Percentiles rank a stretch among this genome's conserved stretches.
These are phyloP conservation scores for Nicotiana obtusifolia DNA, from an alignment of 257 asterid genomes.

Conservation along the genomic window DNA sequence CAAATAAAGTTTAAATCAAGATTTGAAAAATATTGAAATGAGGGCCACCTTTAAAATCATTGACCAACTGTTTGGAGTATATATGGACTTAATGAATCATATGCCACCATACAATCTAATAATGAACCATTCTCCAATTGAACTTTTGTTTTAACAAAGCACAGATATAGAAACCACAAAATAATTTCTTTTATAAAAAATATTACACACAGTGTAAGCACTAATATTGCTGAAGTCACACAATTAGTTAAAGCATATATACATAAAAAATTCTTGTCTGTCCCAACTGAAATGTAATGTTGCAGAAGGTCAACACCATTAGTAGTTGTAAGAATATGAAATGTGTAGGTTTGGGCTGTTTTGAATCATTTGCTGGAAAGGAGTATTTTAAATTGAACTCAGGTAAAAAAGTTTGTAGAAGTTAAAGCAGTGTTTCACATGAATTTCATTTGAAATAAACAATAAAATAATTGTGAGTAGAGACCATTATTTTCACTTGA, in stretches of 20 bases:
- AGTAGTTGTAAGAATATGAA: too few relatives aligned
- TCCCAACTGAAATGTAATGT: neutral
- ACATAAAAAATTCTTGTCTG: neutral
- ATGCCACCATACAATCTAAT: neutral
- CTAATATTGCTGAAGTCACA: slow-evolving; percentile 8
- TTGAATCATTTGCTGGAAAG: too few relatives aligned
- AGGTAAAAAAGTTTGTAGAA: too few relatives aligned
- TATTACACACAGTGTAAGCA: neutral
- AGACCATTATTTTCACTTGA: too few relatives aligned
- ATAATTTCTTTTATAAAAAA: neutral
- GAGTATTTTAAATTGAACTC: too few relatives aligned
- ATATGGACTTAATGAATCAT: slow-evolving; percentile 4
- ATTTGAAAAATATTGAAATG: neutral
- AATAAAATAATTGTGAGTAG: too few relatives aligned
- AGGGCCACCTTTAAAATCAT: neutral
- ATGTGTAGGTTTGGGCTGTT: too few relatives aligned
- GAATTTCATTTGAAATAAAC: too few relatives aligned
- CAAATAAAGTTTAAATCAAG: neutral
- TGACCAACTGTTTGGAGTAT: slow-evolving; percentile 13
- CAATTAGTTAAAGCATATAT: neutral
- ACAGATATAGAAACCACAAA: slow-evolving; percentile 7
- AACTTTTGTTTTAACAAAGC: neutral
- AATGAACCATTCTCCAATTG: slow-evolving; percentile 7
- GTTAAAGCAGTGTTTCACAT: too few relatives aligned
- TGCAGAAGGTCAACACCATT: neutral